phyloP scores from a whole-genome alignment of 768 basidiomycete genomes.

The Boletales sp. region DNA sequence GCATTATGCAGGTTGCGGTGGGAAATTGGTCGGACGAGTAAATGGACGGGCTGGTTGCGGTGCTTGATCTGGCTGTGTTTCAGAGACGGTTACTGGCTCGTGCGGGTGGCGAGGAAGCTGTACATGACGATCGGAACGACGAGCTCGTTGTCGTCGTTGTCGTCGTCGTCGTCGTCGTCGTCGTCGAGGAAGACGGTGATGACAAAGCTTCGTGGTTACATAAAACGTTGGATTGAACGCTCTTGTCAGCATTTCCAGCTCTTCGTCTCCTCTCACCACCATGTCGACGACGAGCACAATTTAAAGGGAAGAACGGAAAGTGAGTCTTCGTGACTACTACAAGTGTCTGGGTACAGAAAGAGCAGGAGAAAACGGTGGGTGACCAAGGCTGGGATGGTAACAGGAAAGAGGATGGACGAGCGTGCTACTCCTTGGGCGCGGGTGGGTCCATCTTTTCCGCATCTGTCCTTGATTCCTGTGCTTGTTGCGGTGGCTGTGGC shows the following conservation, averaged over 20 bases:
- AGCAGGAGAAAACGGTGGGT: slow-evolving; percentile 10
- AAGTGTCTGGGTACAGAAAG: slow-evolving; percentile 2
- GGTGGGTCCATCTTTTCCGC: slow-evolving; percentile 27
- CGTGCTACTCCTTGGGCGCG: slow-evolving; percentile 19
- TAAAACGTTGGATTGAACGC: slow-evolving; percentile 26
- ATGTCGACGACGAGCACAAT: slow-evolving; percentile 4
- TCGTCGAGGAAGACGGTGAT: slow-evolving; percentile 9
- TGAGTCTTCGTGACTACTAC: slow-evolving; percentile 9
- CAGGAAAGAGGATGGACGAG: not conserved
- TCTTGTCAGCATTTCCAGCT: slow-evolving; percentile 33
- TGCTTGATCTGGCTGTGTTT: too few relatives aligned
- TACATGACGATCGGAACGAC: not conserved
- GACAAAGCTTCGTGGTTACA: slow-evolving; percentile 35
- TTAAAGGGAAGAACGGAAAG: not conserved
- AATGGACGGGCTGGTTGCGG: too few relatives aligned
- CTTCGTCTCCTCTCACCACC: slow-evolving; percentile 35
- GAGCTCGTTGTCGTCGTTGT: too few relatives aligned
- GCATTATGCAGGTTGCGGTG: too few relatives aligned
- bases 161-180: too few relatives aligned
- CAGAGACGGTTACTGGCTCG: too few relatives aligned
- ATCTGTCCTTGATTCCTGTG: slow-evolving; percentile 23
- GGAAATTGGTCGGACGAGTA: too few relatives aligned
- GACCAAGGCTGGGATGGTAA: slow-evolving; percentile 2
- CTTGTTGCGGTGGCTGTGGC: slow-evolving; percentile 16
- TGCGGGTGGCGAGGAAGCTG: too few relatives aligned